Evolutionary conservation across 1,284 basidiomycete genomes (phyloP).

Genomic region (Ceratorhiza oryzae-sativae): DNA sequence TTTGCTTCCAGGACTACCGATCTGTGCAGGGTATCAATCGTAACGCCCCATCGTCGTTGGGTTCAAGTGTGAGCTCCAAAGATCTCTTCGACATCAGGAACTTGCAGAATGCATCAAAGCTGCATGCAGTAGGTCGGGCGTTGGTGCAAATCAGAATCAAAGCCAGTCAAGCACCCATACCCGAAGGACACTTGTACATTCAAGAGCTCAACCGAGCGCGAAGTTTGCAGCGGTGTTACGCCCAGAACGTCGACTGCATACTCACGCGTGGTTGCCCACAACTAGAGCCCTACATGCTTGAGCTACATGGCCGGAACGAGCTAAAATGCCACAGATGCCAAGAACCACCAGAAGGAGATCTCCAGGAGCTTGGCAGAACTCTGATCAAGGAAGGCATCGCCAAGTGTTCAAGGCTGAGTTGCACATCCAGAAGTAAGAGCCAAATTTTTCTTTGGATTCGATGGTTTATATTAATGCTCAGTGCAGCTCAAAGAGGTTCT

Average conservation of each 20-base stretch:
- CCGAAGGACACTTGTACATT: constrained; percentile 14
- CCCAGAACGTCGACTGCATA: constrained; percentile 19
- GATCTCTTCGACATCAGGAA: constrained; percentile 16
- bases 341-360: not conserved
- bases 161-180: not conserved
- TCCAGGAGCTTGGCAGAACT: not conserved
- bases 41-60: not conserved
- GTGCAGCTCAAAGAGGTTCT: not conserved
- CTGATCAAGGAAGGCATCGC: not conserved
- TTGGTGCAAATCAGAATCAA: not conserved
- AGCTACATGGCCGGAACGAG: constrained; percentile 21
- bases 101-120: not conserved
- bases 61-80: not conserved
- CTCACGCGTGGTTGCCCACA: not conserved
- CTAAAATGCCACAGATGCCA: constrained; percentile 12
- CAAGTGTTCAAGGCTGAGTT: not conserved
- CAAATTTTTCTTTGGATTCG: too few species aligned
- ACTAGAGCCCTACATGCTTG: not conserved
- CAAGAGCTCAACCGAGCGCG: not conserved
- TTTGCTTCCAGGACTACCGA: constrained; percentile 18
- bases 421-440: constrained; percentile 2
- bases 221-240: constrained; percentile 14
- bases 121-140: not conserved
- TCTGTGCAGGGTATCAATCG: constrained; percentile 2
- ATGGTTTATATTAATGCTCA: not conserved